Evolutionary conservation across 192 early-diverging fungal species (phyloP).

Genomic region (Backusella tarrabulga): DNA sequence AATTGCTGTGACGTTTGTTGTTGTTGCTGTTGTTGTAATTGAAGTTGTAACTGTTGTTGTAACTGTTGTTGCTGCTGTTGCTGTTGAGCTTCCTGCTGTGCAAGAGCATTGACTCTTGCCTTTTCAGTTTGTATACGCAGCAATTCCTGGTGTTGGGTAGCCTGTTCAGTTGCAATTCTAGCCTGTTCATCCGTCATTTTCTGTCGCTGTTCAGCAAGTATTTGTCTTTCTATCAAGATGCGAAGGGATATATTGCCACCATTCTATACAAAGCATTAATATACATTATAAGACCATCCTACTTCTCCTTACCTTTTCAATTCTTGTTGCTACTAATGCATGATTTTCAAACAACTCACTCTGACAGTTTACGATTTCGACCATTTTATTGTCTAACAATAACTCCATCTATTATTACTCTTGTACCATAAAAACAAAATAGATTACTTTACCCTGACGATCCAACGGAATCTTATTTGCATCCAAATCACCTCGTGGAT

Average conservation of each 20-base stretch:
- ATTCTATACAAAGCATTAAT: neutral
- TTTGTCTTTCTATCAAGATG: conserved; percentile 16
- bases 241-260: neutral
- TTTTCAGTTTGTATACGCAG: conserved; percentile 22
- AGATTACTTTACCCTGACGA: conserved; percentile 24
- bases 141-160: conserved; percentile 25
- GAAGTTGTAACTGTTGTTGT: neutral
- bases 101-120: conserved; percentile 16
- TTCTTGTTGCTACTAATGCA: conserved; percentile 6
- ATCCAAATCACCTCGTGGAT: conserved; percentile 50
- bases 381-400: conserved; percentile 3
- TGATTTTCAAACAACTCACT: conserved; percentile 25
- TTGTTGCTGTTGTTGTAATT: neutral
- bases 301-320: neutral
- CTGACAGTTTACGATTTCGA: conserved; percentile 31
- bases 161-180: conserved; percentile 17
- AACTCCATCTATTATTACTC: neutral
- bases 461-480: conserved; percentile 34
- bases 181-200: conserved; percentile 33
- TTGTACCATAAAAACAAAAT: neutral
- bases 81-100: neutral
- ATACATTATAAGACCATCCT: neutral
- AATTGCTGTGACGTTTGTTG: conserved; percentile 6
- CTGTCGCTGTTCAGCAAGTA: conserved; percentile 22
- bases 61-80: neutral